phyloP scores from a whole-genome alignment of 73 alveolate genomes.

The Urostyla sp. region DNA sequence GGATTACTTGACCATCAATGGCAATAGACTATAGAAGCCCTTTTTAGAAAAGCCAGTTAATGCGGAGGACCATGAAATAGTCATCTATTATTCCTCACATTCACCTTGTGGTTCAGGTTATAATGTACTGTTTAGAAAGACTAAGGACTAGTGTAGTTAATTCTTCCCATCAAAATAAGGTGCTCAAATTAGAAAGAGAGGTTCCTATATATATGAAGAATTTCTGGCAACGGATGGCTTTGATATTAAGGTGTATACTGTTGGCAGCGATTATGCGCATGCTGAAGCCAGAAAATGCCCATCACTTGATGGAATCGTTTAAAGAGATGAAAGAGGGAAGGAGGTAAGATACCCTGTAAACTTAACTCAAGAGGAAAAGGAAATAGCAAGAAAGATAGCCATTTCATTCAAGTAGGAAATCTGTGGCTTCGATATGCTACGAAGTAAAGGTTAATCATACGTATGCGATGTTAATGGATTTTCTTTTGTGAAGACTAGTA shows the following conservation, averaged over 20 bases:
- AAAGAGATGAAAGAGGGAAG: conserved; percentile 95
- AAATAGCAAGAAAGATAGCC: conserved; percentile 92
- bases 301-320: conserved; percentile 91
- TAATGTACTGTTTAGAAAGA: conserved; percentile 94
- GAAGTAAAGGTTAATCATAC: conserved; percentile 91
- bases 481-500: conserved; percentile 83
- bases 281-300: conserved; percentile 99
- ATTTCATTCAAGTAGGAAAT: conserved; percentile 90
- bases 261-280: conserved; percentile 96
- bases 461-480: conserved; percentile 99
- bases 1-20: conserved; percentile 81
- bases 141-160: conserved; percentile 77
- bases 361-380: conserved; percentile 94
- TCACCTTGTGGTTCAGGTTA: conserved; percentile 94
- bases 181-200: conserved; percentile 87
- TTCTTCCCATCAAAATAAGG: conserved; percentile 72
- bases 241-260: conserved; percentile 97
- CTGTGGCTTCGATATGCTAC: conserved; percentile 97
- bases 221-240: conserved; percentile 95
- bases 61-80: conserved; percentile 97
- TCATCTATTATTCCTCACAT: conserved; percentile 91
- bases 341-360: conserved; percentile 97
- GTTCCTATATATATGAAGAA: conserved; percentile 81
- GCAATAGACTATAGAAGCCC: conserved; percentile 87
- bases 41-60: conserved; percentile 97